Base-by-base conservation (phyloP, 1,284 basidiomycete species). In the Moniliella sp. region DNA sequence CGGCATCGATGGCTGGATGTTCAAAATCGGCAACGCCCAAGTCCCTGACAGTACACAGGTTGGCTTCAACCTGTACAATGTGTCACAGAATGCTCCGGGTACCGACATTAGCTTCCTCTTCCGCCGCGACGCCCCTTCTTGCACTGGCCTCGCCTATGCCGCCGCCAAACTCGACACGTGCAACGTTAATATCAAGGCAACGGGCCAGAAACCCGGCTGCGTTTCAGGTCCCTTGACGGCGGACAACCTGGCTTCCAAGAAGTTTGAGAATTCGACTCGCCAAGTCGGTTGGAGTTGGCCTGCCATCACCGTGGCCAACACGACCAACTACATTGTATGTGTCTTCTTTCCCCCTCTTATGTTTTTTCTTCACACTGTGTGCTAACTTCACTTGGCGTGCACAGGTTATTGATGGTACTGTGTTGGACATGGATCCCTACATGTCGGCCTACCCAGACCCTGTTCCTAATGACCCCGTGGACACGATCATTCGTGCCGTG, bases 381-480 rank as follows among this genome's bases (percentile, higher is more conserved):
- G n/a, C n/a, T n/a, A n/a, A n/a, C n/a, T n/a, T n/a, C n/a, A n/a
- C n/a, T 45, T 65, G 21, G 71, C 76, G 56, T 84, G 11, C 13
- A 9, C 31, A 77, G 45, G 83, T 94, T 25, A 64, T 97, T 36
- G 83, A 94, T 51, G 91, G 91, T 15, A 69, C 73, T 21, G 91
- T 99, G 19, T 74, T 97, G 55, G 93, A 99, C 64, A 72, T 97
- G 66, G 68, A 68, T 29, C 75, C 84, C 1, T 99, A 99, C 67
- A 66, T 93, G 38, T 61, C 64, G 11, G 68, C 75, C 12, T 78
- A 88, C 53, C 72, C 74, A 3, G 68, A 52, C 11, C 52, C 79
- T 2, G 69, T 86, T 34, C 49, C 70, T 2, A 66, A 67, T 32
- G 91, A 99, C 61, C 64, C 65, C 14, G 75, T 94, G 38, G 91